Percentiles rank a stretch among this genome's conserved stretches.
phyloP scores from a whole-genome alignment of 176 grass and related monocot genomes.

The Miscanthus lutarioriparius region DNA sequence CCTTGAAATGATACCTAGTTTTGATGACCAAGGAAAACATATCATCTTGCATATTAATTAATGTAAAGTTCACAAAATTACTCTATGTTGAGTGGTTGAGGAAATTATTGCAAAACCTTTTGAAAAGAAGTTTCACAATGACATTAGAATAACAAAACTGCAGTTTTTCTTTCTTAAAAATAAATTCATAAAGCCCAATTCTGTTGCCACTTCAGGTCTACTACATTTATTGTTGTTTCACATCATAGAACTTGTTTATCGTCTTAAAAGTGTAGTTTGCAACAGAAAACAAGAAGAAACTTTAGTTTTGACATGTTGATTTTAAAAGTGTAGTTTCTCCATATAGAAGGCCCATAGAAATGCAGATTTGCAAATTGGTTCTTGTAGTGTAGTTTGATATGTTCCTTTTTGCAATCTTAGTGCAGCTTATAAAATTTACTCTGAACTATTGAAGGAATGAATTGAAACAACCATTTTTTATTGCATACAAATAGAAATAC shows the following conservation, averaged over 20 bases:
- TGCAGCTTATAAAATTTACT: neutral
- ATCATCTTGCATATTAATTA: neutral
- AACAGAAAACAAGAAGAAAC: neutral
- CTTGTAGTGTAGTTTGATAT: neutral
- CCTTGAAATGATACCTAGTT: neutral
- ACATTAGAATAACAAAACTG: neutral
- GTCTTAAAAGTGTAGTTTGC: neutral
- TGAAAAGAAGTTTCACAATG: neutral
- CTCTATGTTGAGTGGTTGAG: neutral
- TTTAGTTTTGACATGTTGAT: neutral
- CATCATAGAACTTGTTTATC: neutral
- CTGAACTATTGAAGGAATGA: neutral
- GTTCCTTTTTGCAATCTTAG: neutral
- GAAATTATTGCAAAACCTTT: too few relatives aligned
- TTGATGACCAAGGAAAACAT: neutral
- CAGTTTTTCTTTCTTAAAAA: neutral
- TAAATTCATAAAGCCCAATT: neutral
- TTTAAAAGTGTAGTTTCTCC: neutral
- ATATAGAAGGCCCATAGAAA: neutral
- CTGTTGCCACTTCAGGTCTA: neutral
- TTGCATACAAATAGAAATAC: neutral
- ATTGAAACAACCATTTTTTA: neutral
- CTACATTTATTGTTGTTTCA: neutral
- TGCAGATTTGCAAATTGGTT: neutral
- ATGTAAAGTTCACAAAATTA: neutral